These are phyloP conservation scores for Cladochytrium replicatum DNA, from an alignment of 192 early-diverging fungal genomes.

Conservation along the genomic window DNA sequence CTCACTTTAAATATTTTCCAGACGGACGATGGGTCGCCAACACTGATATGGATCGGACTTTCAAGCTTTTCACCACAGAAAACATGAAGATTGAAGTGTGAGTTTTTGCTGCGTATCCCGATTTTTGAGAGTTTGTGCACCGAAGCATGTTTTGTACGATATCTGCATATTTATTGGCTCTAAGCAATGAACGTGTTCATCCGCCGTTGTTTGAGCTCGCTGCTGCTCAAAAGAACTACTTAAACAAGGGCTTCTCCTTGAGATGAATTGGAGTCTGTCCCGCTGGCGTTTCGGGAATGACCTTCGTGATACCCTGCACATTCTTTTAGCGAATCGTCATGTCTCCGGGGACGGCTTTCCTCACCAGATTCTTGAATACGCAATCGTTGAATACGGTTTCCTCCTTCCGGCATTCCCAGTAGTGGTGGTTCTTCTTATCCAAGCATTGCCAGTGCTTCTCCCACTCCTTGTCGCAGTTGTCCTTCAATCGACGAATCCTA, in stretches of 20 bases:
- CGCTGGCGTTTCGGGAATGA: conserved; percentile 46
- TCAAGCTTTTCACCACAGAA: conserved; percentile 79
- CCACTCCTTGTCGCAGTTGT: conserved; percentile 80
- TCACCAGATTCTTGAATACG: conserved; percentile 77
- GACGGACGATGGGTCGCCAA: conserved; percentile 82
- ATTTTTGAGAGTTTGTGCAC: too few relatives aligned
- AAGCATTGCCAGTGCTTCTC: conserved; percentile 85
- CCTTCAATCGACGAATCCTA: conserved; percentile 78
- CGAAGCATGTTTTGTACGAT: too few relatives aligned
- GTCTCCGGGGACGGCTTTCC: too few relatives aligned
- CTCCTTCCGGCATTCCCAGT: conserved; percentile 63
- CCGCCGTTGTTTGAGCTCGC: too few relatives aligned
- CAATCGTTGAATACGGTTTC: conserved; percentile 80
- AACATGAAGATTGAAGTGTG: conserved; percentile 17
- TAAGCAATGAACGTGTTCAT: too few relatives aligned
- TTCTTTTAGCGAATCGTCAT: too few relatives aligned
- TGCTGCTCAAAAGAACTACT: too few relatives aligned
- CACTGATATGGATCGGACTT: conserved; percentile 83
- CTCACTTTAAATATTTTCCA: not conserved
- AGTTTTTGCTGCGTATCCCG: too few relatives aligned
- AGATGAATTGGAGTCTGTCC: conserved; percentile 43
- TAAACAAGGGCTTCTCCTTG: conserved; percentile 37
- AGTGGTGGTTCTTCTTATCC: conserved; percentile 85
- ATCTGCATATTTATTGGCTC: too few relatives aligned
- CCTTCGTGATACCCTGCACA: conserved; percentile 45